Conservation (phyloP, 768 basidiomycete genomes). For the Wakefieldia striispora region DNA sequence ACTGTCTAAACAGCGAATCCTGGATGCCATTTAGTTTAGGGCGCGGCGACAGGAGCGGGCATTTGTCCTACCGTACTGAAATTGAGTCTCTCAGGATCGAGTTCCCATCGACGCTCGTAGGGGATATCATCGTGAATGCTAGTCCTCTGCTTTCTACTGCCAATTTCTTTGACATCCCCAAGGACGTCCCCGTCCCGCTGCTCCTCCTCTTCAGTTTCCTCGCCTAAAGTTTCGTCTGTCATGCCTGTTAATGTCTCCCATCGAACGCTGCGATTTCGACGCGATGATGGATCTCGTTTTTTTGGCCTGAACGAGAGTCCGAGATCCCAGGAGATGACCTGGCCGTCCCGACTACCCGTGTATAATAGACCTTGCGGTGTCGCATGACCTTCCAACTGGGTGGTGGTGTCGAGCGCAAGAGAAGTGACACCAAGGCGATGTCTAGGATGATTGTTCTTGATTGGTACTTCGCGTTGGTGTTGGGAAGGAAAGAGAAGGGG, state of each 20-base stretch:
- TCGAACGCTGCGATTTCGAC: slow-evolving; percentile 34
- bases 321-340: slow-evolving; percentile 87
- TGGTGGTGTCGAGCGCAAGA: slow-evolving; percentile 84
- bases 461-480: slow-evolving; percentile 17
- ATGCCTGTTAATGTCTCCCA: slow-evolving; percentile 89
- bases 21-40: slow-evolving; percentile 25
- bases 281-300: slow-evolving; percentile 34
- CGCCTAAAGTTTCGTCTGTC: slow-evolving; percentile 66
- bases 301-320: slow-evolving; percentile 55
- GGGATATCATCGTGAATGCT: slow-evolving; percentile 40
- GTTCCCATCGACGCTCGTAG: slow-evolving; percentile 78
- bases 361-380: slow-evolving; percentile 87
- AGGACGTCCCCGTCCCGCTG: slow-evolving; percentile 74
- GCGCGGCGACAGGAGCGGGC: background rate
- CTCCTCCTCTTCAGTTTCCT: slow-evolving; percentile 65
- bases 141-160: slow-evolving; percentile 33
- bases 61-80: slow-evolving; percentile 46
- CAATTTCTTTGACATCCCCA: slow-evolving; percentile 60
- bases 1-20: slow-evolving; percentile 77
- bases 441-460: slow-evolving; percentile 52
- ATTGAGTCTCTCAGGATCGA: slow-evolving; percentile 53
- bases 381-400: slow-evolving; percentile 61
- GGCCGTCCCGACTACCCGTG: slow-evolving; percentile 85
- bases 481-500: slow-evolving; percentile 59
- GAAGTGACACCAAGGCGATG: slow-evolving; percentile 86